phyloP scores from a whole-genome alignment of 495 filamentous ascomycete genomes.

The Talaromyces stipitatus region DNA sequence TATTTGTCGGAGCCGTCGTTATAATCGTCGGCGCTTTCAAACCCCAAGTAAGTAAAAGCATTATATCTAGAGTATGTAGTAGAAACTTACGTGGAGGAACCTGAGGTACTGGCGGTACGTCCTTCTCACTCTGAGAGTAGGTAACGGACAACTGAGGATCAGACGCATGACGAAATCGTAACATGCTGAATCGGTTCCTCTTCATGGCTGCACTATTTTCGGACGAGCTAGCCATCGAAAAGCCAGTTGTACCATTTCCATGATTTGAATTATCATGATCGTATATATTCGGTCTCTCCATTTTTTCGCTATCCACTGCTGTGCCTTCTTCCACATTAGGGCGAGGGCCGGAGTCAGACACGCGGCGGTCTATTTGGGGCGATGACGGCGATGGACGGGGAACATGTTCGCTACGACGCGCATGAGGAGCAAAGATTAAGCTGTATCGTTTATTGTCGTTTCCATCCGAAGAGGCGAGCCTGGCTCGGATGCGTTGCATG shows the following conservation, averaged over 20 bases:
- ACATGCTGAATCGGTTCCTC: slow-evolving; percentile 71
- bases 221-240: not conserved
- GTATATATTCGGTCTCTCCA: not conserved
- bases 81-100: slow-evolving; percentile 58
- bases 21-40: slow-evolving; percentile 77
- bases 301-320: slow-evolving; percentile 11
- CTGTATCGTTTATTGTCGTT: slow-evolving; percentile 33
- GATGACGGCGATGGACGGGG: slow-evolving; percentile 28
- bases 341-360: slow-evolving; percentile 34
- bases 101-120: slow-evolving; percentile 66
- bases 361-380: slow-evolving; percentile 21
- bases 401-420: slow-evolving; percentile 37
- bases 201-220: slow-evolving; percentile 4
- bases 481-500: slow-evolving; percentile 43
- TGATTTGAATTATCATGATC: not conserved
- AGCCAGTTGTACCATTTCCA: not conserved
- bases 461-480: slow-evolving; percentile 24
- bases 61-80: not conserved
- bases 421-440: slow-evolving; percentile 22
- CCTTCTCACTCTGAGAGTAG: slow-evolving; percentile 57
- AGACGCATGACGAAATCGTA: slow-evolving; percentile 87
- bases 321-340: slow-evolving; percentile 12
- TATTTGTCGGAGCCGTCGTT: slow-evolving; percentile 79
- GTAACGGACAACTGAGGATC: slow-evolving; percentile 86
- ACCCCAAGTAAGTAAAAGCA: not conserved